phyloP scores from a whole-genome alignment of 305 asterid genomes.

The Fraxinus sp. region DNA sequence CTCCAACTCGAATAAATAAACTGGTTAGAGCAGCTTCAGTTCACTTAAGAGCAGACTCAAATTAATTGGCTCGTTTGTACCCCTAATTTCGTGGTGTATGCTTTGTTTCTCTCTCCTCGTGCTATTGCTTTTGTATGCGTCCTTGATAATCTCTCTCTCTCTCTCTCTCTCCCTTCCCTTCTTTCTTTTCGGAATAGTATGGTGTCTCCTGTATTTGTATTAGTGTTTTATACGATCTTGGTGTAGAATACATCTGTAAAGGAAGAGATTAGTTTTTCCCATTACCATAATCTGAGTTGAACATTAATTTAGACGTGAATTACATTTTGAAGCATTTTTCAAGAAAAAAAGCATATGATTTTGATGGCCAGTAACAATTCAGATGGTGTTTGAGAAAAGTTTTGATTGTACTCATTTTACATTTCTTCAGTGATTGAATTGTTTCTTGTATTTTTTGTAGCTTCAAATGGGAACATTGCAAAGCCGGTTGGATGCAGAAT shows the following conservation, averaged over 20 bases:
- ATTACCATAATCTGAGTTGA: background rate
- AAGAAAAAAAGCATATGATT: background rate
- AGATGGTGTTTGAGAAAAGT: background rate
- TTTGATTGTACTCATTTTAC: background rate
- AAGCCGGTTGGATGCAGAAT: slow-evolving; percentile 95
- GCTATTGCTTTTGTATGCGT: background rate
- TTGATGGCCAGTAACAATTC: background rate
- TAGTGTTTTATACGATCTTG: background rate
- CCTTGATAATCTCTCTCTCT: background rate
- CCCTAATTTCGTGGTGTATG: background rate
- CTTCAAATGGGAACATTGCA: slow-evolving; percentile 93
- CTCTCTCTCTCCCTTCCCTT: background rate
- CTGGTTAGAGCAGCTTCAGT: background rate
- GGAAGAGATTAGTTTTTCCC: background rate
- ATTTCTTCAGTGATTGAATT: background rate
- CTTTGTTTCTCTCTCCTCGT: background rate
- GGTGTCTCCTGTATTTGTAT: background rate
- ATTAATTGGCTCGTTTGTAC: background rate
- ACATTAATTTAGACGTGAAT: background rate
- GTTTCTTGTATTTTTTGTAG: slow-evolving; percentile 40
- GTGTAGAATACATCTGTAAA: background rate
- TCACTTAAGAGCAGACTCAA: background rate
- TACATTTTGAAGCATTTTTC: background rate
- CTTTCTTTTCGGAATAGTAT: background rate
- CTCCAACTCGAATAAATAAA: background rate